These are phyloP conservation scores for Piromyces finnis DNA, from an alignment of 192 early-diverging fungal species.

Conservation along the genomic window DNA sequence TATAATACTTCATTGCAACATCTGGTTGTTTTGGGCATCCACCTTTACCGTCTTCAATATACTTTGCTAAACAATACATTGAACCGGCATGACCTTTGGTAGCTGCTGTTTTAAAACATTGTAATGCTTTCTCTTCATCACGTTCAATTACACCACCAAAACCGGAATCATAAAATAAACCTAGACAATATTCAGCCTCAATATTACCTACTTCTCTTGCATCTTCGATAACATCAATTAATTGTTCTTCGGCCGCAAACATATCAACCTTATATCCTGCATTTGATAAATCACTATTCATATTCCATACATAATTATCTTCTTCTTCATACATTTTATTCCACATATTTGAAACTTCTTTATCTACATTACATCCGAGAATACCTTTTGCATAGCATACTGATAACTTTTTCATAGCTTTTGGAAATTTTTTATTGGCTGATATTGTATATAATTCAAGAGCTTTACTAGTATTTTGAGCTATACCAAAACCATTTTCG, in stretches of 20 bases:
- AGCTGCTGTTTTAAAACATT: not conserved
- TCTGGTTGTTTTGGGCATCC: not conserved
- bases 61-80: not conserved
- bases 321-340: not conserved
- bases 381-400: not conserved
- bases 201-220: not conserved
- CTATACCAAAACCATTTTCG: not conserved
- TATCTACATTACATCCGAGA: not conserved
- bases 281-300: not conserved
- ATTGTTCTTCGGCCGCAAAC: not conserved
- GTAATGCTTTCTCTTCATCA: not conserved
- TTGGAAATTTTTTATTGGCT: not conserved
- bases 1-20: not conserved
- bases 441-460: not conserved
- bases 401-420: not conserved
- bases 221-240: not conserved
- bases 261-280: not conserved
- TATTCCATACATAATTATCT: not conserved
- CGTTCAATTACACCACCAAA: not conserved
- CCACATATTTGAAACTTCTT: not conserved
- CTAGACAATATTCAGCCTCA: not conserved
- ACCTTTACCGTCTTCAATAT: not conserved
- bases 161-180: not conserved
- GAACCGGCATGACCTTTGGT: not conserved
- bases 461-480: not conserved